A percentile compares a stretch with the other conserved stretches of the same genome.
phyloP scores from a whole-genome alignment of 768 basidiomycete genomes.

The Termitomyces sp. region DNA sequence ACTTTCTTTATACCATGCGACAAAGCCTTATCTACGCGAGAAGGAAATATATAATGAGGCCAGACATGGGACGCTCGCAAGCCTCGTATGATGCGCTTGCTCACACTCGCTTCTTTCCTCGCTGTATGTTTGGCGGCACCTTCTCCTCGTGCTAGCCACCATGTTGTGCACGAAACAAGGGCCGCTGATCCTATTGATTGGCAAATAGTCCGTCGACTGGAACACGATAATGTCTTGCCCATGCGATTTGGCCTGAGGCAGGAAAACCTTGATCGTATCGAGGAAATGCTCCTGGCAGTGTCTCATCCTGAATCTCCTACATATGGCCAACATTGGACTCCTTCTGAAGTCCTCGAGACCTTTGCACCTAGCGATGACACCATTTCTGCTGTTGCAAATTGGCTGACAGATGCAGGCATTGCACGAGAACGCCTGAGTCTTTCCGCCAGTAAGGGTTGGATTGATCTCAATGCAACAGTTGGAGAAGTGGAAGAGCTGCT shows the following conservation, averaged over 20 bases:
- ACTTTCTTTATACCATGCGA: neutral
- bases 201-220: conserved; percentile 18
- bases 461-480: conserved; percentile 35
- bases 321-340: conserved; percentile 46
- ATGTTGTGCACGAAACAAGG: conserved; percentile 24
- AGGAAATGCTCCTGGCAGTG: conserved; percentile 39
- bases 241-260: conserved; percentile 45
- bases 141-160: conserved; percentile 15
- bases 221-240: conserved; percentile 27
- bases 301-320: conserved; percentile 45
- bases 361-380: conserved; percentile 41
- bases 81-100: conserved; percentile 6
- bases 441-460: conserved; percentile 33
- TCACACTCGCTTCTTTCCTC: conserved; percentile 7
- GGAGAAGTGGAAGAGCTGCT: conserved; percentile 37
- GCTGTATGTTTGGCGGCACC: conserved; percentile 15
- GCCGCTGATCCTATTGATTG: conserved; percentile 25
- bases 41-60: neutral
- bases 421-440: conserved; percentile 29
- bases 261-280: conserved; percentile 37
- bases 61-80: neutral
- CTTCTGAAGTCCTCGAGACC: conserved; percentile 34
- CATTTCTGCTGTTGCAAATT: conserved; percentile 34
- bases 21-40: neutral
- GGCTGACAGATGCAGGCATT: conserved; percentile 41